Evolutionary conservation across 306 rosid species (phyloP).

Genomic region (Phaseolus lunatus): DNA sequence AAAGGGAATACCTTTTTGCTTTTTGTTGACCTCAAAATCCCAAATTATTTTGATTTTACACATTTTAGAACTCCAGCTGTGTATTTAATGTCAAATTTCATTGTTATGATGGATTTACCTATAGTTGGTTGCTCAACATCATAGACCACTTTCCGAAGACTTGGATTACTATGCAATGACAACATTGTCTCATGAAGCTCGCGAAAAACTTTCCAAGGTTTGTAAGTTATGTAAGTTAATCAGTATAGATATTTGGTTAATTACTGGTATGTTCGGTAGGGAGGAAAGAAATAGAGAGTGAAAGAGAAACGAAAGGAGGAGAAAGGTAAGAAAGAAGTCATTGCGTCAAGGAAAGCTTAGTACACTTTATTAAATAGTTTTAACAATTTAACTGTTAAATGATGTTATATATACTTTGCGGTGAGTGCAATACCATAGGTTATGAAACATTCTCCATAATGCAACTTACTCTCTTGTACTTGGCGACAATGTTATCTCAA

Average conservation of each 20-base stretch:
- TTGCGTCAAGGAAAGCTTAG: not conserved
- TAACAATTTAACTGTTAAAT: not conserved
- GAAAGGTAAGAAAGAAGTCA: no score
- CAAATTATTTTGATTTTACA: not conserved
- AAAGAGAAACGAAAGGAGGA: no score
- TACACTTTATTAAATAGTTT: not conserved
- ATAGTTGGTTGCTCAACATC: slow-evolving; percentile 89
- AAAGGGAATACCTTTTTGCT: slow-evolving; percentile 2
- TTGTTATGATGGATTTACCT: slow-evolving; percentile 43
- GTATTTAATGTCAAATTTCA: slow-evolving; percentile 29
- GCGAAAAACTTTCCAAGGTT: slow-evolving; percentile 94
- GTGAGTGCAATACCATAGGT: not conserved
- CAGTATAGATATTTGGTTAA: slow-evolving; percentile 21
- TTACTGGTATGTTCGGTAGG: not conserved
- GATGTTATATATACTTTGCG: not conserved
- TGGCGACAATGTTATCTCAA: slow-evolving; percentile 8
- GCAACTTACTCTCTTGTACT: slow-evolving; percentile 19
- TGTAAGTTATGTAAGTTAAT: slow-evolving; percentile 23
- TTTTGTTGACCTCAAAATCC: slow-evolving; percentile 4
- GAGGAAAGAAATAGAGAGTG: no score
- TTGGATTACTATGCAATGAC: slow-evolving; percentile 86
- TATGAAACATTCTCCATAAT: not conserved
- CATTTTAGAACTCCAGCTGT: slow-evolving; percentile 12
- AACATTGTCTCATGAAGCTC: slow-evolving; percentile 86
- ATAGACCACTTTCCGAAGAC: slow-evolving; percentile 84